Percentiles rank a stretch among this genome's conserved stretches.
Evolutionary conservation across 192 early-diverging fungal genomes (phyloP).

Genomic region (Cladochytrium replicatum): DNA sequence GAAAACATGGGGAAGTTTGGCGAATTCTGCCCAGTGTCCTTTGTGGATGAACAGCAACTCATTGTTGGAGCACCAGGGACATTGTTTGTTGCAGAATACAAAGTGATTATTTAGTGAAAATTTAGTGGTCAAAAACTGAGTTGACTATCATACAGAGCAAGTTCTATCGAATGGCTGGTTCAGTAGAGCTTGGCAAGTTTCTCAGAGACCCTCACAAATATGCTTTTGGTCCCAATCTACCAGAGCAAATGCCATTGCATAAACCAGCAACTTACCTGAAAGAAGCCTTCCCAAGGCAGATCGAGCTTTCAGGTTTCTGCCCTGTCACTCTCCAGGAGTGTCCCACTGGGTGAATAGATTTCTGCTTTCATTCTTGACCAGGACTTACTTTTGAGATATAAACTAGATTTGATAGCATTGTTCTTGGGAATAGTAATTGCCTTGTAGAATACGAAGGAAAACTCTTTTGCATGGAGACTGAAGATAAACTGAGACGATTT

Average conservation of each 20-base stretch:
- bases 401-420: conserved; percentile 31
- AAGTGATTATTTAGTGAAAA: conserved; percentile 16
- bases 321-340: conserved; percentile 40
- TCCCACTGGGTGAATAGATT: conserved; percentile 20
- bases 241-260: conserved; percentile 26
- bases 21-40: conserved; percentile 39
- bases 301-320: conserved; percentile 51
- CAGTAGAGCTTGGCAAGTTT: conserved; percentile 25
- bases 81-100: conserved; percentile 35
- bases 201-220: conserved; percentile 30
- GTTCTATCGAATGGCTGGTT: conserved; percentile 29
- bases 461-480: conserved; percentile 26
- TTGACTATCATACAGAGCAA: conserved; percentile 12
- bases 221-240: conserved; percentile 22
- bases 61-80: conserved; percentile 14
- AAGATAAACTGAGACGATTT: conserved; percentile 25
- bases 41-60: conserved; percentile 28
- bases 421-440: conserved; percentile 22
- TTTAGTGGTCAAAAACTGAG: conserved; percentile 3
- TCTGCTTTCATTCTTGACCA: conserved; percentile 1
- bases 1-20: conserved; percentile 28
- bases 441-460: conserved; percentile 41
- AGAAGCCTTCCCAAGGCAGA: conserved; percentile 33
- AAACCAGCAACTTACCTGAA: conserved; percentile 14
- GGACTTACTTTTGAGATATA: background rate